Evolutionary conservation across 2,329 filamentous ascomycete genomes (phyloP), one percentile per base, ranked within the genome.

Genomic region (Claviceps pazoutovae): DNA sequence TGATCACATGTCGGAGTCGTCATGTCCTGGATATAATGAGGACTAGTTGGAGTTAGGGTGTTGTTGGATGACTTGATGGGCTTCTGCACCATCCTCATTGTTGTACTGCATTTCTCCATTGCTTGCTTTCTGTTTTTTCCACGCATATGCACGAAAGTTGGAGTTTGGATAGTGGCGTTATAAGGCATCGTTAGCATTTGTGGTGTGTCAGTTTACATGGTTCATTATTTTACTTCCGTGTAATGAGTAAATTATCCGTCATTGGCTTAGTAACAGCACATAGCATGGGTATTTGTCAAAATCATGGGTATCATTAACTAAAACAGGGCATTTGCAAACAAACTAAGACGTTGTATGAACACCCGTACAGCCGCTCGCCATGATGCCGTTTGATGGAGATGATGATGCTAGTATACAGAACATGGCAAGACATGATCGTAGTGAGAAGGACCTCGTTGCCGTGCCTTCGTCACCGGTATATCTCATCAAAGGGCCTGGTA

Each of bases 401-500:
- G 43, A 50, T 44, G 11, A 23, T 44, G 19, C 34, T 56, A 53
- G 36, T 53, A 36, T 52, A 52, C 42, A 50, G 21, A 19, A 23
- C n/a, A 14, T 49, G 30, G 9, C 19, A 37, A 26, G 7, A 19
- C 17, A 5, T 44, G 13, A 26, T 23, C 2, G 16, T 37, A n/a
- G 34, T 37, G 17, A 44, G 9, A 44, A 11, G 19, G 3, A 6
- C 11, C 37, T 7, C 4, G 13, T 6, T n/a, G 34, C 5, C 11
- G 19, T 34, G 13, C 14, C 55, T 37, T 53, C 56, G 58, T 62
- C 56, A 91, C 66, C 88, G 83, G 67, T 95, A 98, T 50, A 98
- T 89, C 66, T 97, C 91, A 66, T 97, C 89, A 68, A 98, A 98
- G 2, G 93, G 93, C 62, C 93, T 76, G 4, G 91, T 97, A 68